phyloP scores from a whole-genome alignment of 257 asterid genomes.

The Solanum pinnatisectum region DNA sequence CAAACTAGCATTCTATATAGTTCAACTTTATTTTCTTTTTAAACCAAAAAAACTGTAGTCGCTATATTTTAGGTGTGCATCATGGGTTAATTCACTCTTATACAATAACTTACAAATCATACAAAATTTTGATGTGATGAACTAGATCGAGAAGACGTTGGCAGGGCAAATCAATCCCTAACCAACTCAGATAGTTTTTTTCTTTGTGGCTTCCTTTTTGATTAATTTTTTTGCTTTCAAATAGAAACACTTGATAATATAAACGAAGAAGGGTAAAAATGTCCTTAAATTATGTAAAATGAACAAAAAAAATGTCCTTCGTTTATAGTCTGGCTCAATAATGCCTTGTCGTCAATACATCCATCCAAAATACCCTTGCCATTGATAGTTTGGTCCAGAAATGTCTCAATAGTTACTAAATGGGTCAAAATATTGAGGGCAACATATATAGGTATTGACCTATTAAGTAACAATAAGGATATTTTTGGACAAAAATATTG shows the following conservation, averaged over 20 bases:
- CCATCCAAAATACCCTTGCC: accelerated
- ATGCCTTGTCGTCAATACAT: not conserved
- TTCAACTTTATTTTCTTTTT: not conserved
- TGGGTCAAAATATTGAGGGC: too few relatives aligned
- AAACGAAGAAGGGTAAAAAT: too few relatives aligned
- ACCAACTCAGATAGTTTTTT: too few relatives aligned
- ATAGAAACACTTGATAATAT: too few relatives aligned
- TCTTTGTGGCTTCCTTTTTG: too few relatives aligned
- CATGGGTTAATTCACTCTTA: not conserved
- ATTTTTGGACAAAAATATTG: too few relatives aligned
- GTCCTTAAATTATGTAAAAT: too few relatives aligned
- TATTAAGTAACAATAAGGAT: too few relatives aligned
- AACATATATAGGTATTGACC: too few relatives aligned
- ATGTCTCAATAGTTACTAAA: too few relatives aligned
- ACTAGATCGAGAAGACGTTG: not conserved
- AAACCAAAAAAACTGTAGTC: not conserved
- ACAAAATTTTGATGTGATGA: not conserved
- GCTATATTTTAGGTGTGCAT: not conserved
- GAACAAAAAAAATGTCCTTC: too few relatives aligned
- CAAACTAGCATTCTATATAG: not conserved
- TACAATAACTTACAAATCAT: not conserved
- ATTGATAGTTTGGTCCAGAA: not conserved
- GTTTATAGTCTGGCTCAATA: not conserved
- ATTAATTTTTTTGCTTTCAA: too few relatives aligned
- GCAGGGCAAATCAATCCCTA: not conserved